Evolutionary conservation across 345 rosid genomes (phyloP).

Genomic region (Corymbia maculata): DNA sequence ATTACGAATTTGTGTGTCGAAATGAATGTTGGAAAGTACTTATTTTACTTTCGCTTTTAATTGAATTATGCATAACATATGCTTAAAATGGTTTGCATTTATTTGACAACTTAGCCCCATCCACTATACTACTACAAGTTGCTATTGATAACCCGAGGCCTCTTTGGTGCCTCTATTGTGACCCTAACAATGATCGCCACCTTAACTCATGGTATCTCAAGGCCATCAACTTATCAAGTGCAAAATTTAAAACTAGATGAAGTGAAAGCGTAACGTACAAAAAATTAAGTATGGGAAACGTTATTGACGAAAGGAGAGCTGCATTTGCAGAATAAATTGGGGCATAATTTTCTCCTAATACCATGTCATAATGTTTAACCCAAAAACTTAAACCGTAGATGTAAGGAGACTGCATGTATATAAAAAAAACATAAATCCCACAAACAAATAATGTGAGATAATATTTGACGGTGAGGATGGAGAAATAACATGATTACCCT

Average conservation of each 20-base stretch:
- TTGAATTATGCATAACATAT: background rate
- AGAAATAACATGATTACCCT: background rate
- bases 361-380: background rate
- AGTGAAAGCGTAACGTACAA: background rate
- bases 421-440: fast-evolving
- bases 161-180: background rate
- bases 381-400: background rate
- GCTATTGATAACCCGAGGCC: background rate
- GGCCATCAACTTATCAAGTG: background rate
- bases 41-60: background rate
- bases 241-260: background rate
- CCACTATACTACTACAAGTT: background rate
- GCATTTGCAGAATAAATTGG: background rate
- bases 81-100: background rate
- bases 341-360: background rate
- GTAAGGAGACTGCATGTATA: background rate
- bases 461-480: background rate
- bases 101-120: background rate
- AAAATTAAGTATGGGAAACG: background rate
- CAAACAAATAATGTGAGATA: no score
- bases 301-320: background rate
- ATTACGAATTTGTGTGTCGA: background rate
- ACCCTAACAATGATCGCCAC: background rate
- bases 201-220: background rate
- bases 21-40: background rate